These are phyloP conservation scores for Evansstolkia leycettana DNA, from an alignment of 495 filamentous ascomycete species.

Conservation along the genomic window DNA sequence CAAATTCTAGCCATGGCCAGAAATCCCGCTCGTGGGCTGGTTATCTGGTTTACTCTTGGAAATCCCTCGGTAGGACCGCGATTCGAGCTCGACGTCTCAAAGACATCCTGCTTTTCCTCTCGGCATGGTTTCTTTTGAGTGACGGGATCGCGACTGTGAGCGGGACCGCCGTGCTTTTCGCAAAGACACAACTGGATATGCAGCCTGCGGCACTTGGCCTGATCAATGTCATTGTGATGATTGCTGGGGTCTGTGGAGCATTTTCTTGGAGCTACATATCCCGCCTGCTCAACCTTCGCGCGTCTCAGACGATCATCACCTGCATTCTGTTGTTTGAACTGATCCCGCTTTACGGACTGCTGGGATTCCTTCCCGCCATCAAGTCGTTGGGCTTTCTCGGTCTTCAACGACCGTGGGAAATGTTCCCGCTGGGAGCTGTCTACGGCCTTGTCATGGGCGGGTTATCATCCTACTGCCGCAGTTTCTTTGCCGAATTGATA, in stretches of 20 bases:
- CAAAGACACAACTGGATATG: conserved; percentile 89
- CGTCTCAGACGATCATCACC: conserved; percentile 78
- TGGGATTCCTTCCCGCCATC: conserved; percentile 81
- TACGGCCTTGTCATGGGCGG: conserved; percentile 93
- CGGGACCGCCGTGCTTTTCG: conserved; percentile 89
- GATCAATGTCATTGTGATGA: conserved; percentile 83
- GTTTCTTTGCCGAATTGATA: conserved; percentile 82
- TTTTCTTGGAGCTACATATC: conserved; percentile 81
- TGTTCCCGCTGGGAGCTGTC: conserved; percentile 83
- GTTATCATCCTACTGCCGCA: conserved; percentile 85
- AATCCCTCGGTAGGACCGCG: conserved; percentile 66
- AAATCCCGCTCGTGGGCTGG: conserved; percentile 33
- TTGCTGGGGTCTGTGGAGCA: conserved; percentile 72
- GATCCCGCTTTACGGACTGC: conserved; percentile 81
- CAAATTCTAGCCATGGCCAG: conserved; percentile 20
- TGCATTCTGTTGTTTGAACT: conserved; percentile 84
- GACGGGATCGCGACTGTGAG: conserved; percentile 92
- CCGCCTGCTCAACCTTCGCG: conserved; percentile 46
- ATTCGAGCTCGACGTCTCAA: conserved; percentile 66
- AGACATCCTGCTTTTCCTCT: conserved; percentile 79
- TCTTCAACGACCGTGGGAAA: conserved; percentile 88
- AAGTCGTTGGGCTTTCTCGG: conserved; percentile 63
- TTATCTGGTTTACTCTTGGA: conserved; percentile 77
- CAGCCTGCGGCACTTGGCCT: conserved; percentile 74
- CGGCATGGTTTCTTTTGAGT: conserved; percentile 87